Percentiles rank a stretch among this genome's conserved stretches.
Conservation (phyloP, 352 stramenopile genomes). For the Phytophthora vignae region DNA sequence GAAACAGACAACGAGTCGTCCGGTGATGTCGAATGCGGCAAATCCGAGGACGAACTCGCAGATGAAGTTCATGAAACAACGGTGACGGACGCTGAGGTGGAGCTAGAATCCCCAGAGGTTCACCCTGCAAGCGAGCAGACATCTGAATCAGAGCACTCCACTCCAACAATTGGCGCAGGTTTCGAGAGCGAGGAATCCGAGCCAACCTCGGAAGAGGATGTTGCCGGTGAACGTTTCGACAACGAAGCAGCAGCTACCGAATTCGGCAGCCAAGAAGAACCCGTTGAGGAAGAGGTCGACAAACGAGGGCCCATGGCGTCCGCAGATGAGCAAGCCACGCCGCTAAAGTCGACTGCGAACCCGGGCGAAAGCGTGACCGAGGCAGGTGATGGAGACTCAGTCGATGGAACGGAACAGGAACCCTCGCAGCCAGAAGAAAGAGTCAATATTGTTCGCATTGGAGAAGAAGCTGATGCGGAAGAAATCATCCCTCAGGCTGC, state of each 20-base stretch:
- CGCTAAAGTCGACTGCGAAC: background rate
- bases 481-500: slow-evolving; percentile 12
- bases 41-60: too few relatives aligned
- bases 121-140: background rate
- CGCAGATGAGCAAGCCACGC: slow-evolving; percentile 10
- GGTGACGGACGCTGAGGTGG: background rate
- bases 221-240: background rate
- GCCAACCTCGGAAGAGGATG: background rate
- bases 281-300: slow-evolving; percentile 2
- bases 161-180: background rate
- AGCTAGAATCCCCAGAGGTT: background rate
- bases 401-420: background rate
- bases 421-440: background rate
- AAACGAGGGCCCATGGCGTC: background rate
- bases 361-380: background rate
- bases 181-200: background rate
- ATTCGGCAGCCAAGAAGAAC: background rate
- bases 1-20: too few relatives aligned
- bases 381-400: background rate
- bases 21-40: too few relatives aligned
- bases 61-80: too few relatives aligned
- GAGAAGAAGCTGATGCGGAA: background rate
- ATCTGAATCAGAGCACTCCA: background rate
- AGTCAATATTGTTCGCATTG: background rate
- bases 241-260: background rate